These are phyloP conservation scores for Metschnikowia orientalis DNA, from an alignment of 805 yeast genomes.

Conservation along the genomic window DNA sequence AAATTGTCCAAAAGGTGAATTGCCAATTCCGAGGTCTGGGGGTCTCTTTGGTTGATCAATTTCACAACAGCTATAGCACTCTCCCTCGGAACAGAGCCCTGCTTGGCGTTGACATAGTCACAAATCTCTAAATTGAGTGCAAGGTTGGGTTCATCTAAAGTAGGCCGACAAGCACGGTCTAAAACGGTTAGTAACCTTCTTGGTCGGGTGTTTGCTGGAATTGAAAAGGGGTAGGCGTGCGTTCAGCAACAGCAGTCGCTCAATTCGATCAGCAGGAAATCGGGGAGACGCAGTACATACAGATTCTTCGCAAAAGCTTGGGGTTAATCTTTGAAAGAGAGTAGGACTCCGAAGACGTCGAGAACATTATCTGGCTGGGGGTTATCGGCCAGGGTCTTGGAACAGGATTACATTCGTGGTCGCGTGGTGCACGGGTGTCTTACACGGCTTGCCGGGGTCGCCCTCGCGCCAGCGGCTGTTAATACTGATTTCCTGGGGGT, in stretches of 20 bases:
- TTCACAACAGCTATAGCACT: slow-evolving; percentile 85
- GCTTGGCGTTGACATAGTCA: slow-evolving; percentile 87
- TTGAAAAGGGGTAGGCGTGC: not conserved
- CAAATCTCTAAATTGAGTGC: slow-evolving; percentile 88
- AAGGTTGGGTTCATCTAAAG: slow-evolving; percentile 80
- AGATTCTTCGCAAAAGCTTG: slow-evolving; percentile 42
- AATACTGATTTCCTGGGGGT: no score
- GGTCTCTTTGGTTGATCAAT: slow-evolving; percentile 74
- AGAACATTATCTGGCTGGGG: slow-evolving; percentile 8
- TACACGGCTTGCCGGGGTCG: no score
- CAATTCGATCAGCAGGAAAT: no score
- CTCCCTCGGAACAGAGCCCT: slow-evolving; percentile 85
- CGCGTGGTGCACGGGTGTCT: slow-evolving; percentile 9
- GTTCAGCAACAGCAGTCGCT: no score
- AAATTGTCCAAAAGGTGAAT: slow-evolving; percentile 78
- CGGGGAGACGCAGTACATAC: slow-evolving; percentile 26
- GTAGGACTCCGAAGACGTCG: slow-evolving; percentile 19
- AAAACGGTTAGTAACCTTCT: slow-evolving; percentile 16
- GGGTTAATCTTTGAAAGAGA: slow-evolving; percentile 44
- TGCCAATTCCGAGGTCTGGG: slow-evolving; percentile 82
- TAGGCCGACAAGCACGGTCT: slow-evolving; percentile 84
- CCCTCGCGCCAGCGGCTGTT: no score
- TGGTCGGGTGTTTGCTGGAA: not conserved
- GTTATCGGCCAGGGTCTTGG: no score
- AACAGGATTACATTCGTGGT: slow-evolving; percentile 1